Evolutionary conservation across 345 rosid species (phyloP).

Genomic region (Eucalyptus polybractea): DNA sequence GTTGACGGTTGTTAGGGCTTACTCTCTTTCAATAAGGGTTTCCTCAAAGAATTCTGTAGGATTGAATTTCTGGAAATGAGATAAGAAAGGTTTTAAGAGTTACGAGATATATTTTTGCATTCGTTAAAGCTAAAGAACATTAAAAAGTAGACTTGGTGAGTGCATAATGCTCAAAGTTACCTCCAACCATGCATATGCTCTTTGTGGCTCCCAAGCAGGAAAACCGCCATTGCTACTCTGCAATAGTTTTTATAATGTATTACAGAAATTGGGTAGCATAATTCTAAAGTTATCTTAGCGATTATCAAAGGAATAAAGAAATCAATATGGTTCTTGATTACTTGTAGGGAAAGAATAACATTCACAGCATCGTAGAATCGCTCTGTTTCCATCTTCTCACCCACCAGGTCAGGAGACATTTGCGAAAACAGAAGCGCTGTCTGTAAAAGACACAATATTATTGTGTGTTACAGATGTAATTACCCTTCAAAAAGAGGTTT

Average conservation of each 20-base stretch:
- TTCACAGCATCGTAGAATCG: constrained; percentile 26
- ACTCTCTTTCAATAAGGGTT: constrained; percentile 35
- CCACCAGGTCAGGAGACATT: constrained; percentile 23
- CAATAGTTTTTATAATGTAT: not conserved
- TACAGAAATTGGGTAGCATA: not conserved
- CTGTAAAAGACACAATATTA: not conserved
- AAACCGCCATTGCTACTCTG: constrained; percentile 43
- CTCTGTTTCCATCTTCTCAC: constrained; percentile 17
- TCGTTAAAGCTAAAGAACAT: not conserved
- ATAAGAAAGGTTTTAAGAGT: not conserved
- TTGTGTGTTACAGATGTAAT: not conserved
- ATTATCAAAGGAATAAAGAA: not conserved
- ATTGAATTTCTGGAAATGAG: constrained; percentile 18
- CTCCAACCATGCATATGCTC: constrained; percentile 39
- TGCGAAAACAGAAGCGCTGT: constrained; percentile 22
- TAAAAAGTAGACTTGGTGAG: not conserved
- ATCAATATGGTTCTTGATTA: not conserved
- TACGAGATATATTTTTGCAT: not conserved
- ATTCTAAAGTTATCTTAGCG: not conserved
- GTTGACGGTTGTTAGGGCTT: not conserved
- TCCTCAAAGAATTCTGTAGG: constrained; percentile 44
- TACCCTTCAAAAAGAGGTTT: not conserved
- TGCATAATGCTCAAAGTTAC: not conserved
- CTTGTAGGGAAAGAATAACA: constrained; percentile 35
- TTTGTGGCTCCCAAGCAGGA: constrained; percentile 40